A percentile compares a stretch with the other conserved stretches of the same genome.
Conservation (phyloP, 2,329 filamentous ascomycete genomes). For the Endothia cerciana region DNA sequence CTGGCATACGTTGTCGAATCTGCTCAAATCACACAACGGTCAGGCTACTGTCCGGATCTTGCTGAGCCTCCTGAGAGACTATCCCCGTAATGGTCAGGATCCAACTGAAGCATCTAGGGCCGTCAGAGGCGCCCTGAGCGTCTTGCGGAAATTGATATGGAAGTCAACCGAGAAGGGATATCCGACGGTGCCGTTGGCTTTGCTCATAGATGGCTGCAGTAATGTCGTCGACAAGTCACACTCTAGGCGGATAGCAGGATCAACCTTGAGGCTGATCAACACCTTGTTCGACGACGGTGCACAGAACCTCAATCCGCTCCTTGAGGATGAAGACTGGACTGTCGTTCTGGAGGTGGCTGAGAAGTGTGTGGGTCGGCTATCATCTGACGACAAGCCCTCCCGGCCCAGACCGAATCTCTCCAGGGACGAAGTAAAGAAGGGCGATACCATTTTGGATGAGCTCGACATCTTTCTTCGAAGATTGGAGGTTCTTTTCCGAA, state of each 20-base stretch:
- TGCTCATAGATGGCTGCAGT: conserved; percentile 61
- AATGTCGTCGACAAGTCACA: conserved; percentile 52
- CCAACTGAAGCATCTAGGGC: conserved; percentile 59
- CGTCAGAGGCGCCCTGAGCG: conserved; percentile 64
- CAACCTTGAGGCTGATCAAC: conserved; percentile 56
- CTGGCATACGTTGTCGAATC: conserved; percentile 71
- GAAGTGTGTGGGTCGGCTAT: conserved; percentile 47
- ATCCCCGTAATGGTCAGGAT: conserved; percentile 48
- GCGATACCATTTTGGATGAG: conserved; percentile 47
- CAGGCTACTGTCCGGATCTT: conserved; percentile 69
- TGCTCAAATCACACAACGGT: conserved; percentile 75
- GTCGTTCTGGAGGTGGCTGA: conserved; percentile 62
- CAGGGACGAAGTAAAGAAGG: conserved; percentile 38
- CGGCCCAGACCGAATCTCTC: conserved; percentile 18
- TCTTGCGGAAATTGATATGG: conserved; percentile 65
- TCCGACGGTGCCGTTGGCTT: conserved; percentile 60
- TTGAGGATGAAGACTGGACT: conserved; percentile 70
- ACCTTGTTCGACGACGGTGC: conserved; percentile 58
- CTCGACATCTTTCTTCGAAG: conserved; percentile 50
- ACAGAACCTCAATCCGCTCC: conserved; percentile 56
- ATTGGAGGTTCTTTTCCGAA: conserved; percentile 53
- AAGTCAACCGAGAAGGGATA: conserved; percentile 64
- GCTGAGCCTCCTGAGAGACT: conserved; percentile 62
- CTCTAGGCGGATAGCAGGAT: conserved; percentile 49
- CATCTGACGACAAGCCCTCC: conserved; percentile 6